Evolutionary conservation across 106 monocot genomes (phyloP), one percentile per base, ranked within the genome.

Genomic region (Apostasia ramifera): DNA sequence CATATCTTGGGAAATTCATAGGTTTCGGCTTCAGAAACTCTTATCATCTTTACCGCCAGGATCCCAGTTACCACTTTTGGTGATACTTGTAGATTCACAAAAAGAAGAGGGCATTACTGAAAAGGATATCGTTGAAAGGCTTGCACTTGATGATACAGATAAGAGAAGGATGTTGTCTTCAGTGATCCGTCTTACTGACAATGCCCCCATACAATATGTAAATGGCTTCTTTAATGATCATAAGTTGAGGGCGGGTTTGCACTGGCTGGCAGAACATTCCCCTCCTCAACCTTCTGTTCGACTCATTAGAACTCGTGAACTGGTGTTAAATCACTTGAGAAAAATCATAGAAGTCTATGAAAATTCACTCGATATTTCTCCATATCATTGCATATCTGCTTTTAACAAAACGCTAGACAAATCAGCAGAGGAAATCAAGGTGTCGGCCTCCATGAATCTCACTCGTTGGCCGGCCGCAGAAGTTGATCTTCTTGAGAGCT

Each of bases 391-490:
- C 61, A 77, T 99, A 47, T 53, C 71, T 5, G 78, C 78, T 1
- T 90, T 93, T 63, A 93, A 93, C 65, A 70, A 83, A 74, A 81
- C 92, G 38, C 61, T 99, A 40, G 78, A 85, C 63, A 44, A 66
- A 49, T 57, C 90, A 13, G 69, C 66, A 7, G 74, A 77, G 48
- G 85, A 83, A 52, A 72, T 99, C 75, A 62, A 57, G 4, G 44
- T 53, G 66, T 78, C 93, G 12, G 85, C 93, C 59, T 77, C 75
- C 12, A 26, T 56, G 55, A 86, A 90, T 56, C 63, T 74, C 65
- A 90, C 67, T 78, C 37, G 64, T 39, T 99, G 98, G 98, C 98
- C 98, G 46, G 49, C 81, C 70, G 80, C 87, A 61, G 98, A 99
- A 68, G 78, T 92, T 52, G 60, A 82, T 63, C 70, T 82, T 14